Evolutionary conservation across 371 early-diverging fungal species (phyloP).

Genomic region (Phascolomyces articulosus): DNA sequence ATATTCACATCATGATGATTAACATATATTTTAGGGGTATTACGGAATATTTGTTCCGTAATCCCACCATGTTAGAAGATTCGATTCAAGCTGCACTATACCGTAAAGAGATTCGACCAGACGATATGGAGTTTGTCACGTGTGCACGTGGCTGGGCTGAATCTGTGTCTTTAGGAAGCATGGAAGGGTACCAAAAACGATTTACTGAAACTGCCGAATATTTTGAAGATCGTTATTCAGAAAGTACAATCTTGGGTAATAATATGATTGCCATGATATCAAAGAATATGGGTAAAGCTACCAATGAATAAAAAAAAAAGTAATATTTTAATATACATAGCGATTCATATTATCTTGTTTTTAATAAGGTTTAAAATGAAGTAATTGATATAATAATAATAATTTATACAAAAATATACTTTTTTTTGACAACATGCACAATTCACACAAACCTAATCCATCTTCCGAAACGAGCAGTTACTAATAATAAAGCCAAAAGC

Average conservation of each 20-base stretch:
- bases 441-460: background rate
- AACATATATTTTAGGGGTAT: slow-evolving; percentile 70
- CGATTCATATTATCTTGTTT: no score
- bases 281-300: slow-evolving; percentile 36
- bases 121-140: slow-evolving; percentile 92
- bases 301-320: background rate
- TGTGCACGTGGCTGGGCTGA: slow-evolving; percentile 94
- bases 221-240: slow-evolving; percentile 76
- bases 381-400: no score
- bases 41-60: slow-evolving; percentile 88
- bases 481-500: no score
- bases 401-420: no score
- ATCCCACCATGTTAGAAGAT: slow-evolving; percentile 76
- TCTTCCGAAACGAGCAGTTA: background rate
- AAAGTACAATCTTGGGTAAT: slow-evolving; percentile 73
- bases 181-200: slow-evolving; percentile 83
- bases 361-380: no score
- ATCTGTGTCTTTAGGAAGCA: slow-evolving; percentile 78
- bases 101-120: slow-evolving; percentile 81
- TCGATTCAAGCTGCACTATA: slow-evolving; percentile 84
- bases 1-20: no score
- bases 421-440: no score
- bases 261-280: slow-evolving; percentile 71
- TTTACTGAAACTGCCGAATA: slow-evolving; percentile 84
- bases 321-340: no score